Evolutionary conservation across 2,329 filamentous ascomycete species (phyloP), one percentile per base, ranked within the genome.

Genomic region (Orbilia quercus): DNA sequence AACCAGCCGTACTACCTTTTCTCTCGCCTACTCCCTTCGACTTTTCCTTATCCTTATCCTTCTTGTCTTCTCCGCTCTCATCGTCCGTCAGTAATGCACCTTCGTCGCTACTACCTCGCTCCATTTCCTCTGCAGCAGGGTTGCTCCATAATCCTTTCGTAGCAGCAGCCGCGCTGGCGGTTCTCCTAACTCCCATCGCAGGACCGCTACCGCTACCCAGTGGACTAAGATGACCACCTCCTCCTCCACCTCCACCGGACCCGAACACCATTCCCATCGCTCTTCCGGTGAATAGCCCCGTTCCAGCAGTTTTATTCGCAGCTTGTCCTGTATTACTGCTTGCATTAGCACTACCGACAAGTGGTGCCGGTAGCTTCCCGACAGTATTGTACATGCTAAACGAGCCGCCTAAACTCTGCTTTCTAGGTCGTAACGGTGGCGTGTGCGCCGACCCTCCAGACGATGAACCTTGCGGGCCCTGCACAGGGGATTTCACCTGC

Each of bases 191-290:
- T 20, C 67, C 67, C 53, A 72, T 72, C 67, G 53, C 66, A 58
- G 53, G 66, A 16, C 66, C 57, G 57, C 55, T 18, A 25, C 64
- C 40, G 34, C 55, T 47, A 28, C 22, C 63, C 38, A 47, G 47
- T 14, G 25, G 64, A 38, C 25, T 40, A 3, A 40, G 25, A 20
- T 25, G 14, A 2, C 14, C 31, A 12, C 40, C 45, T 18, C 45
- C 18, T 11, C 58, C 58, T 22, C 57, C 58, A 28, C 28, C 4
- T 16, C 47, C 16, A 16, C 64, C 16, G 16, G 51, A 65, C 20
- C 67, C 67, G 44, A 72, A 72, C 31, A 72, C 67, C 67, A 65
- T 65, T n/a, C 59, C 67, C 67, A 72, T 72, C 4, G 67, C 67
- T 7, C 67, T 59, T 16, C 48, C 57, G 1, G 58, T 44, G 20